Conservation (phyloP, 306 rosid species). For the Myrica gale region DNA sequence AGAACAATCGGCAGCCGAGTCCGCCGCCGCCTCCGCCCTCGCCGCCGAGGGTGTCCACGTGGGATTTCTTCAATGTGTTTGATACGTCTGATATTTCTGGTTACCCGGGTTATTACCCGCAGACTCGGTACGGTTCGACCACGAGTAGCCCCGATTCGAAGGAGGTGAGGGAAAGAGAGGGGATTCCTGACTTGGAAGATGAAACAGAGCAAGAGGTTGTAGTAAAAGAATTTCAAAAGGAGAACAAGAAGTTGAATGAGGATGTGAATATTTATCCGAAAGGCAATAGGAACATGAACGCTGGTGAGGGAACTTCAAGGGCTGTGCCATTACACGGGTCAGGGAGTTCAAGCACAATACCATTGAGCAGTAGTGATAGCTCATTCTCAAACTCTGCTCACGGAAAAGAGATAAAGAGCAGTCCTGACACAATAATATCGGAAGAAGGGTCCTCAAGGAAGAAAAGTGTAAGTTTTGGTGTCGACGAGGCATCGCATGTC, state of each 20-base stretch:
- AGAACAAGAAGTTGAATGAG: conserved; percentile 46
- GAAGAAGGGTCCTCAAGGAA: conserved; percentile 48
- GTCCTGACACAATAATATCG: conserved; percentile 57
- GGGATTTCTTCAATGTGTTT: conserved; percentile 86
- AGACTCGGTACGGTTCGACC: conserved; percentile 49
- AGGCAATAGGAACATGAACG: conserved; percentile 21
- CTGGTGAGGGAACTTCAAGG: conserved; percentile 77
- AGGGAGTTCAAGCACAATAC: conserved; percentile 61
- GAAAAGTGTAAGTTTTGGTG: conserved; percentile 80
- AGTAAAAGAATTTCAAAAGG: conserved; percentile 37
- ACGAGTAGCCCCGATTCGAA: conserved; percentile 85
- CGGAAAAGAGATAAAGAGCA: conserved; percentile 56
- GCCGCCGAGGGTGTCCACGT: conserved; percentile 67
- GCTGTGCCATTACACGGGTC: conserved; percentile 51
- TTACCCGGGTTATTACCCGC: conserved; percentile 42
- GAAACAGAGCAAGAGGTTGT: conserved; percentile 65
- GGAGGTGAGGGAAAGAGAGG: conserved; percentile 94
- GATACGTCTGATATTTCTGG: conserved; percentile 51
- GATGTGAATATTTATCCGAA: conserved; percentile 13
- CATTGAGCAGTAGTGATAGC: conserved; percentile 45
- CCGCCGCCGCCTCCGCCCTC: conserved; percentile 75
- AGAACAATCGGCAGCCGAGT: conserved; percentile 29
- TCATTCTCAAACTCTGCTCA: conserved; percentile 34
- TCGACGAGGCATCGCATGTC: conserved; percentile 44
- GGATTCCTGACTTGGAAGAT: conserved; percentile 97